A percentile compares a stretch with the other conserved stretches of the same genome.
phyloP scores from a whole-genome alignment of 768 basidiomycete species.

The Cytidiella melzeri region DNA sequence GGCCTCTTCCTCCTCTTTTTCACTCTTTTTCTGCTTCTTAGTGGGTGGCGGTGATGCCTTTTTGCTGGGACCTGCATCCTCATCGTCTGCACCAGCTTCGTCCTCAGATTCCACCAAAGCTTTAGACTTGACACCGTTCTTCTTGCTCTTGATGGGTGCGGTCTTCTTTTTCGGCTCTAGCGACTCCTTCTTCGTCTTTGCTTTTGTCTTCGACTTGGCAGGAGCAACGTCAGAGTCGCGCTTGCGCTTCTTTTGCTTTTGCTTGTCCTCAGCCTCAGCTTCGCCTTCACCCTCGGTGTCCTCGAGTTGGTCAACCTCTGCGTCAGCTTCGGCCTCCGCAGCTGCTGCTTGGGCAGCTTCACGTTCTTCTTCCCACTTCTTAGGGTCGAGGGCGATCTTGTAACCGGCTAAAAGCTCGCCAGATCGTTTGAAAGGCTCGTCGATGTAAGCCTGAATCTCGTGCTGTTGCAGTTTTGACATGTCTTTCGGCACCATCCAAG shows the following conservation, averaged over 20 bases:
- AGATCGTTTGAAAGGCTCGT: conserved; percentile 68
- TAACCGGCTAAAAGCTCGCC: conserved; percentile 75
- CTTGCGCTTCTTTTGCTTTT: conserved; percentile 53
- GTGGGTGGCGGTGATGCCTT: conserved; percentile 54
- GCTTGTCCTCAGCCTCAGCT: conserved; percentile 38
- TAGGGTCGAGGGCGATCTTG: conserved; percentile 67
- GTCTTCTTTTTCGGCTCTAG: conserved; percentile 33
- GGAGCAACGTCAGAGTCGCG: conserved; percentile 48
- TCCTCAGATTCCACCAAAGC: conserved; percentile 66
- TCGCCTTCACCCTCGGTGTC: conserved; percentile 44
- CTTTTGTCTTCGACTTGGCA: conserved; percentile 35
- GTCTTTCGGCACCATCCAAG: conserved; percentile 81
- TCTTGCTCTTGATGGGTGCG: conserved; percentile 38
- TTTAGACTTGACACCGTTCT: conserved; percentile 56
- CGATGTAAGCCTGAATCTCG: conserved; percentile 82
- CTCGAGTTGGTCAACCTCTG: conserved; percentile 62
- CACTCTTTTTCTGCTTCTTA: conserved; percentile 51
- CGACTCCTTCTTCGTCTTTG: conserved; percentile 40
- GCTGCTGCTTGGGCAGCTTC: conserved; percentile 29
- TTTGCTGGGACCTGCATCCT: conserved; percentile 43
- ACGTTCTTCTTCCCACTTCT: conserved; percentile 52
- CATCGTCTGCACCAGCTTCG: conserved; percentile 30
- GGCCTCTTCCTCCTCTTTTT: conserved; percentile 55
- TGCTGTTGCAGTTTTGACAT: conserved; percentile 69
- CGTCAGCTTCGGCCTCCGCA: conserved; percentile 46